Percentiles rank a stretch among this genome's conserved stretches.
Conservation (phyloP, 805 yeast species). For the Kluyveromyces starmeri region DNA sequence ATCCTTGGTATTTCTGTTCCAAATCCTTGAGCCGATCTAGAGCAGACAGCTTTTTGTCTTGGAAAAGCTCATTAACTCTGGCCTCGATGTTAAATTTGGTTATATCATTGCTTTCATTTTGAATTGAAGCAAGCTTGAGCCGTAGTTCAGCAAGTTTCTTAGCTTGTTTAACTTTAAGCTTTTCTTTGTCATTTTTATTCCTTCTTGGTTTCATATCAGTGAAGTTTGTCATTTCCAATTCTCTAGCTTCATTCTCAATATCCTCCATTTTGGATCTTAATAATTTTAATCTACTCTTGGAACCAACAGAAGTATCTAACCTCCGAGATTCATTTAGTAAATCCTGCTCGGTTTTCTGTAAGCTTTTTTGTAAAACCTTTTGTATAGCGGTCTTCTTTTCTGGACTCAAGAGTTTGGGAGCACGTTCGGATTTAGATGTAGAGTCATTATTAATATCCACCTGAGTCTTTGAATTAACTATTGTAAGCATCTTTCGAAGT, state of each 20-base stretch:
- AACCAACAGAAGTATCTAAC: slow-evolving; percentile 39
- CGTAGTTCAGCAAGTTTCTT: slow-evolving; percentile 47
- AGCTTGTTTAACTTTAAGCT: slow-evolving; percentile 38
- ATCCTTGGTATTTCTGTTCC: slow-evolving; percentile 56
- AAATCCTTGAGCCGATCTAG: slow-evolving; percentile 64
- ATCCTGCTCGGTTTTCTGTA: slow-evolving; percentile 32
- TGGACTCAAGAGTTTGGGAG: slow-evolving; percentile 22
- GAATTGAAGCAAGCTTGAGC: slow-evolving; percentile 50
- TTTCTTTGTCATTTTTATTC: slow-evolving; percentile 1
- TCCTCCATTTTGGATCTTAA: slow-evolving; percentile 79
- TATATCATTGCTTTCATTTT: slow-evolving; percentile 67
- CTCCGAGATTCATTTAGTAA: slow-evolving; percentile 33
- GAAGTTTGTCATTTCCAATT: slow-evolving; percentile 78
- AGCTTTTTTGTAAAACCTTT: slow-evolving; percentile 27
- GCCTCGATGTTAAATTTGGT: slow-evolving; percentile 51
- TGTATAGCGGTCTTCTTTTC: slow-evolving; percentile 23
- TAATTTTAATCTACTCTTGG: slow-evolving; percentile 64
- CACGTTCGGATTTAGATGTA: slow-evolving; percentile 5
- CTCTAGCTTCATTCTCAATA: slow-evolving; percentile 75
- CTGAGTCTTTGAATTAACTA: slow-evolving; percentile 41
- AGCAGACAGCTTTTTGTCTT: slow-evolving; percentile 54
- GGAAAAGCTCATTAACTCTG: slow-evolving; percentile 45
- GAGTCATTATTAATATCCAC: slow-evolving; percentile 11
- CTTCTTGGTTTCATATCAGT: slow-evolving; percentile 34
- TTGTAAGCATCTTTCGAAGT: slow-evolving; percentile 60